A percentile compares a stretch with the other conserved stretches of the same genome.
phyloP scores from a whole-genome alignment of 495 filamentous ascomycete species.

The Talaromyces thailandensis region DNA sequence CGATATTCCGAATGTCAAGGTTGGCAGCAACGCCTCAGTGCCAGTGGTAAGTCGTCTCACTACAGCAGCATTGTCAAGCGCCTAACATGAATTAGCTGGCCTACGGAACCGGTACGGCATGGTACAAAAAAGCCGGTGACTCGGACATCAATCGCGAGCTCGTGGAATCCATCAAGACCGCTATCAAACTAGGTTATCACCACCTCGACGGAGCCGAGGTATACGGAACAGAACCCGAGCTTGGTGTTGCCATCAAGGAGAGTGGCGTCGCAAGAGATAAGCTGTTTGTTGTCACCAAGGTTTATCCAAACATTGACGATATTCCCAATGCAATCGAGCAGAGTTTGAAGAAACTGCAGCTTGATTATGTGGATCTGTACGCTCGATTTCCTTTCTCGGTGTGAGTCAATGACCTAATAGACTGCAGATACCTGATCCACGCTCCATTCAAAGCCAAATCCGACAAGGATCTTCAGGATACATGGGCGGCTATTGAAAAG shows the following conservation, averaged over 20 bases:
- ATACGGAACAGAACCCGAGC: slow-evolving; percentile 9
- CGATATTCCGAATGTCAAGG: not conserved
- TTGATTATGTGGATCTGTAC: slow-evolving; percentile 75
- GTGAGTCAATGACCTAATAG: slow-evolving; percentile 9
- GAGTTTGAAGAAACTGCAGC: slow-evolving; percentile 64
- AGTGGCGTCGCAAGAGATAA: slow-evolving; percentile 48
- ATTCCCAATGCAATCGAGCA: slow-evolving; percentile 55
- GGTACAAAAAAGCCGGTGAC: slow-evolving; percentile 11
- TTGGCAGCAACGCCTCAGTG: not conserved
- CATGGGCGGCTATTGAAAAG: slow-evolving; percentile 72
- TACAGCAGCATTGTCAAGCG: not conserved
- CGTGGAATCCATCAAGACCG: slow-evolving; percentile 23
- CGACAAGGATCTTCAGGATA: slow-evolving; percentile 53
- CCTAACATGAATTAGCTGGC: slow-evolving; percentile 4
- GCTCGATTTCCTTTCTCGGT: slow-evolving; percentile 59
- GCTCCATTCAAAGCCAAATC: slow-evolving; percentile 55
- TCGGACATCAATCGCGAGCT: slow-evolving; percentile 10
- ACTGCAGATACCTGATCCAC: slow-evolving; percentile 65
- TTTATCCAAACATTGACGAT: slow-evolving; percentile 59
- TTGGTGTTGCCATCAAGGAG: slow-evolving; percentile 42
- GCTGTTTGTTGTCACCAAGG: slow-evolving; percentile 63
- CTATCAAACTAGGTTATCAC: slow-evolving; percentile 53
- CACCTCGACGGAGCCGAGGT: slow-evolving; percentile 64
- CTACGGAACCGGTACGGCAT: slow-evolving; percentile 10
- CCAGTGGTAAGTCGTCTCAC: not conserved